A percentile compares a stretch with the other conserved stretches of the same genome.
Evolutionary conservation across 2,329 filamentous ascomycete species (phyloP).

Genomic region (Colletotrichum sp.): DNA sequence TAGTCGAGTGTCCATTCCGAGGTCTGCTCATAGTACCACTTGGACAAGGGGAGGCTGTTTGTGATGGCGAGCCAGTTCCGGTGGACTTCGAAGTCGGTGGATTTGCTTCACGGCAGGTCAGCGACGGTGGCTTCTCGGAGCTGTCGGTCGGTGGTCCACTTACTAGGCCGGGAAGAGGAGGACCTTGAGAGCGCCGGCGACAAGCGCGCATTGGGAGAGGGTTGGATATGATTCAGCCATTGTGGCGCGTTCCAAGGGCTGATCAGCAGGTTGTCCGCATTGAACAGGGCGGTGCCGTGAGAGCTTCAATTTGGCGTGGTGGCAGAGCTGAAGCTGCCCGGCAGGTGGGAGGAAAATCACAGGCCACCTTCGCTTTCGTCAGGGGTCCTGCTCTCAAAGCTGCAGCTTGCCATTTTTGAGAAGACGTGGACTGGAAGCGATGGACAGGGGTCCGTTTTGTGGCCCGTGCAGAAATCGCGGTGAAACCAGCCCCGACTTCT

Average conservation of each 20-base stretch:
- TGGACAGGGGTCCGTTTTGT: not conserved
- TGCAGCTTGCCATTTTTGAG: not conserved
- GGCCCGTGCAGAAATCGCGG: conserved; percentile 18
- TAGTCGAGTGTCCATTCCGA: conserved; percentile 99
- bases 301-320: not conserved
- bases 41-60: conserved; percentile 79
- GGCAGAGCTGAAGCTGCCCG: not conserved
- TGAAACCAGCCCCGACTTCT: conserved; percentile 8
- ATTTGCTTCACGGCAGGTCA: conserved; percentile 69
- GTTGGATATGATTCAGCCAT: conserved; percentile 88
- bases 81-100: conserved; percentile 98
- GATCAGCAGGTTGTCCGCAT: conserved; percentile 11
- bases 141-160: conserved; percentile 38
- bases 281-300: conserved; percentile 16
- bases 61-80: conserved; percentile 98
- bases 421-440: not conserved
- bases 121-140: not conserved
- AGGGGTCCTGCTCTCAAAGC: conserved; percentile 13
- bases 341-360: conserved; percentile 1
- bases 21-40: conserved; percentile 97
- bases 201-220: conserved; percentile 84
- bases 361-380: conserved; percentile 13
- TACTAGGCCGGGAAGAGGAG: conserved; percentile 95
- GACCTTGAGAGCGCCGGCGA: conserved; percentile 87
- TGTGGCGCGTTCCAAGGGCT: conserved; percentile 23